Evolutionary conservation across 345 rosid genomes (phyloP).

Genomic region (Salix dunnii): DNA sequence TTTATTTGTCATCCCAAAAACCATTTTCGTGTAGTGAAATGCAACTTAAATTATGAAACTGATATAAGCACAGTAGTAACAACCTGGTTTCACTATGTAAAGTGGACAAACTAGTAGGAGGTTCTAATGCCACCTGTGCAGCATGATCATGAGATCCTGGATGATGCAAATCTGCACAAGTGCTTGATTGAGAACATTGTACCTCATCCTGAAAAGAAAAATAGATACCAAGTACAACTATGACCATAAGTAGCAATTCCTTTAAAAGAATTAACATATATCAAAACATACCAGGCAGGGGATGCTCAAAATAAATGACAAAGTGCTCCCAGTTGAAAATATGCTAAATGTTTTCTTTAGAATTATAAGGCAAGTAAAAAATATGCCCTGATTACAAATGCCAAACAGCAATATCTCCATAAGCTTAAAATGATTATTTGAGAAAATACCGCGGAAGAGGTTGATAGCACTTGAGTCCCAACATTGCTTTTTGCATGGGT

Average conservation of each 20-base stretch:
- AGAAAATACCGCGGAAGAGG: slow-evolving; percentile 46
- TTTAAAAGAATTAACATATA: not conserved
- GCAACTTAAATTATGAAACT: slow-evolving; percentile 7
- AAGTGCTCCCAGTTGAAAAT: not conserved
- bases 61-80: not conserved
- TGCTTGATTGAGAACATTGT: slow-evolving; percentile 35
- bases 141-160: slow-evolving; percentile 36
- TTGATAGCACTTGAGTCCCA: slow-evolving; percentile 39
- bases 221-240: not conserved
- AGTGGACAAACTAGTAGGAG: slow-evolving; percentile 35
- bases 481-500: slow-evolving; percentile 40
- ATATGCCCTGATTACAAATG: not conserved
- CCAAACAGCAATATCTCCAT: not conserved
- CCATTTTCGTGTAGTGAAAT: slow-evolving; percentile 1
- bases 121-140: slow-evolving; percentile 42
- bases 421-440: not conserved
- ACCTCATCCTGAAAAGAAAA: slow-evolving; percentile 52
- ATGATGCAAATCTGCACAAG: slow-evolving; percentile 33
- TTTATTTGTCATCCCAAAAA: not conserved
- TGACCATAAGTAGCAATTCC: not conserved
- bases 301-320: not conserved
- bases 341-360: not conserved
- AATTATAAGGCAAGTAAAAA: not conserved
- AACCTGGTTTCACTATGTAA: slow-evolving; percentile 57
- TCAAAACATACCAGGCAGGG: not conserved